Evolutionary conservation across 352 stramenopile genomes (phyloP), one percentile per base, ranked within the genome.

Genomic region (Phytopythium aichiense): DNA sequence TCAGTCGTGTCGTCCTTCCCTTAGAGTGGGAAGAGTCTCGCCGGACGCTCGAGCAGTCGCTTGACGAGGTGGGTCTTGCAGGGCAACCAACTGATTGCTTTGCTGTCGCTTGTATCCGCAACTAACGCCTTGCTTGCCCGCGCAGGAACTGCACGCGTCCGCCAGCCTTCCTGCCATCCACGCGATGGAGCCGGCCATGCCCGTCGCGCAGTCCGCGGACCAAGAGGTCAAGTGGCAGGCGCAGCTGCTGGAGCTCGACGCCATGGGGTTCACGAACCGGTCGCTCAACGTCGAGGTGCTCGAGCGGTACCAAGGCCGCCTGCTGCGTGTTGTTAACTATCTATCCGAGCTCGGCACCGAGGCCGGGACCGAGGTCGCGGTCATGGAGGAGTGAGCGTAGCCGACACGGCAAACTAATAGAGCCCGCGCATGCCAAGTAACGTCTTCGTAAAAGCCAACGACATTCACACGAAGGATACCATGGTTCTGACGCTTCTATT

Each of bases 281-380:
- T 56, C 72, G 8, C 64, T 87, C 23, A 94, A 92, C 61, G 68
- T 93, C 16, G 61, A 84, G 42, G 66, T 92, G 46, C 74, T 94
- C 7, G 85, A 93, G 56, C 80, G 80, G 38, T 94, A 95, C 63
- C 85, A 93, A 61, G 85, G 85, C 15, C 80, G 87, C 1, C 60
- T 95, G 56, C 63, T 94, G 31, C 80, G 85, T n/a, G 85, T 93
- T 4, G 84, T 95, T 33, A 94, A 94, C 49, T 90, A 80, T 54
- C 63, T 95, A 53, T 92, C 85, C 11, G 85, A 93, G 64, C 69
- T 91, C 65, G 59, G 54, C 28, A 53, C 66, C 31, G 55, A 56
- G 46, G 43, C 46, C 43, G 58, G 52, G 28, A 64, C 49, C 31
- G 61, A 55, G 11, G 55, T 83, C 31, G 63, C 67, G 9, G 68